Evolutionary conservation across 78 protist genomes (phyloP), one percentile per base, ranked within the genome.

Genomic region (Dictyostelium intermedium): DNA sequence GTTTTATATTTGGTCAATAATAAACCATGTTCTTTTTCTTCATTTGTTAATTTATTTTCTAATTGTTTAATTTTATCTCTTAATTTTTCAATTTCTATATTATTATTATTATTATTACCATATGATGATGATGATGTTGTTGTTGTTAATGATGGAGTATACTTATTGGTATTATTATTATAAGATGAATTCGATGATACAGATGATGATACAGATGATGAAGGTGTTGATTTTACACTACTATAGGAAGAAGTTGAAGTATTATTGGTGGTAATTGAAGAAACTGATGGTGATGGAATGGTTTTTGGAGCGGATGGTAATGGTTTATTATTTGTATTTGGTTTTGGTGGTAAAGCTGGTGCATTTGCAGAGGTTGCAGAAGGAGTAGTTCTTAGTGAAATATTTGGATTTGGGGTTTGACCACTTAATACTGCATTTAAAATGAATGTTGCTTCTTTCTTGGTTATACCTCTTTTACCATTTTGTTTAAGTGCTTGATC

Each of bases 391-490:
- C 73, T n/a, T 25, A 25, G 1, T 63, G 73, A 25, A 25, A 63
- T 14, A 25, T 25, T 63, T 81, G 35, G 25, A 25, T 18, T 34
- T n/a, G 53, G 47, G 0, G 37, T 18, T 78, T 78, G 85, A 34
- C 39, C 39, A 60, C 47, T 32, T 23, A 78, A 27, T 3, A 87
- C 85, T 1, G 92, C 78, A 43, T 78, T 87, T 25, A 87, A 34
- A 20, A 87, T 87, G 23, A 87, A 69, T 18, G 85, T 43, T 7
- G 85, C 92, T 30, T 87, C 92, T 41, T 27, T 76, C 8, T 45
- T 50, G 2, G 92, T 79, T 5, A 87, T 47, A 87, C 92, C 92
- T 81, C 73, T 87, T 50, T 61, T 87, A 63, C 92, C 92, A 14
- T 11, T 43, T 10, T 56, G 45, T 32, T 87, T 87, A 1, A 87